A percentile compares a stretch with the other conserved stretches of the same genome.
These are phyloP conservation scores for Trametes sanguinea DNA, from an alignment of 768 basidiomycete species.

Conservation along the genomic window DNA sequence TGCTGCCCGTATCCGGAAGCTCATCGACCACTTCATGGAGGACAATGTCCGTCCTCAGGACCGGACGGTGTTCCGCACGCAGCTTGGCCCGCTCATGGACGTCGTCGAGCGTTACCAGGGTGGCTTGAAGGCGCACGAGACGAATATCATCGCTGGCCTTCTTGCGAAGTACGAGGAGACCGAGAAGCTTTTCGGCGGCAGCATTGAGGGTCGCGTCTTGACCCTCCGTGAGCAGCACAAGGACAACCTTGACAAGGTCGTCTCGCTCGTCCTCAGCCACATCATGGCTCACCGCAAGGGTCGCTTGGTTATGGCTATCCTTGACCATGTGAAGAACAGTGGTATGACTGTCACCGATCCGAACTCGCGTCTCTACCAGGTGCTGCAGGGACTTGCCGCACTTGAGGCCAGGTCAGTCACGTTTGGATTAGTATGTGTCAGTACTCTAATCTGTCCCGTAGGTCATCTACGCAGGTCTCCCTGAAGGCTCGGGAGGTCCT, in stretches of 20 bases:
- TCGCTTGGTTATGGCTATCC: slow-evolving; percentile 80
- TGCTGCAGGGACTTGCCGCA: slow-evolving; percentile 77
- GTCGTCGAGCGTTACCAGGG: slow-evolving; percentile 77
- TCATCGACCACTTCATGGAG: slow-evolving; percentile 82
- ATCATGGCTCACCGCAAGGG: slow-evolving; percentile 94
- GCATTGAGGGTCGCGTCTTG: slow-evolving; percentile 90
- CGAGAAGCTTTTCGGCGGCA: slow-evolving; percentile 91
- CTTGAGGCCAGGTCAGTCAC: slow-evolving; percentile 81
- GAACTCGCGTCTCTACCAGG: slow-evolving; percentile 73
- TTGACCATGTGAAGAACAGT: slow-evolving; percentile 88
- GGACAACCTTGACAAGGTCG: slow-evolving; percentile 87
- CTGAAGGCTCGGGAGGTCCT: slow-evolving; percentile 97
- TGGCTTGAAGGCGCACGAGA: slow-evolving; percentile 88
- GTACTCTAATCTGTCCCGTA: slow-evolving; percentile 30
- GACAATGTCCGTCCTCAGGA: slow-evolving; percentile 82
- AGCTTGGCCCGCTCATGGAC: slow-evolving; percentile 69
- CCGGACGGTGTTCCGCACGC: slow-evolving; percentile 72
- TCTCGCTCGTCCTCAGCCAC: slow-evolving; percentile 87
- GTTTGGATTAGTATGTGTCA: background rate
- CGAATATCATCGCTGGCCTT: slow-evolving; percentile 71
- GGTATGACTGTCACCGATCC: slow-evolving; percentile 73
- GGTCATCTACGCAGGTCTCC: slow-evolving; percentile 88
- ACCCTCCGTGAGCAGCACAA: slow-evolving; percentile 90
- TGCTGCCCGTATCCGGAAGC: slow-evolving; percentile 78
- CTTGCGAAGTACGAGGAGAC: slow-evolving; percentile 81